Percentiles rank a stretch among this genome's conserved stretches.
Conservation (phyloP, 768 basidiomycete species). For the Boletus huronensis region DNA sequence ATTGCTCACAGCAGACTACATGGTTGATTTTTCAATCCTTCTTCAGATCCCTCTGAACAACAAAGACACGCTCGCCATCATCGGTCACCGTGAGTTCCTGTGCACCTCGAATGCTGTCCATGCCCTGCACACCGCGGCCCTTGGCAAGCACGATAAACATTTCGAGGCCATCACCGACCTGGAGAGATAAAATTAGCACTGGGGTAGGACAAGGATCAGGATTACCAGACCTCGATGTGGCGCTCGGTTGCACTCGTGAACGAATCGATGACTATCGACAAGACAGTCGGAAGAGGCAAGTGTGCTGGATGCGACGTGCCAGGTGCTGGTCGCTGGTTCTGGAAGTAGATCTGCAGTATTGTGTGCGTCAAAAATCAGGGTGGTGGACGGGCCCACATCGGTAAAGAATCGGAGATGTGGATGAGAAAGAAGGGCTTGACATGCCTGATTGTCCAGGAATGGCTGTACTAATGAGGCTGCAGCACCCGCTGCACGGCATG, state of each 20-base stretch:
- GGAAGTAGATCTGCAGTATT: conserved; percentile 83
- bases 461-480: conserved; percentile 95
- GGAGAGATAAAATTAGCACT: conserved; percentile 6
- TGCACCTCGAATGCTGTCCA: conserved; percentile 52
- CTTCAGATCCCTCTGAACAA: conserved; percentile 76
- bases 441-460: conserved; percentile 96
- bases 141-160: conserved; percentile 82
- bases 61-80: conserved; percentile 73
- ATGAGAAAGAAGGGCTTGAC: conserved; percentile 28
- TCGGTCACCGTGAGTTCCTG: conserved; percentile 60
- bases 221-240: conserved; percentile 82
- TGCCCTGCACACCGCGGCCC: conserved; percentile 56
- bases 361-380: conserved; percentile 19
- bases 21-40: conserved; percentile 52
- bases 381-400: conserved; percentile 42
- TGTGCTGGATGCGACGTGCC: conserved; percentile 75
- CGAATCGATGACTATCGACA: conserved; percentile 89
- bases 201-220: conserved; percentile 1
- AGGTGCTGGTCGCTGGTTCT: conserved; percentile 81
- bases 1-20: not conserved
- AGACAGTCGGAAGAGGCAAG: conserved; percentile 74
- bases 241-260: conserved; percentile 98
- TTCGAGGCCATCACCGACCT: conserved; percentile 96
- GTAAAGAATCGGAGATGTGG: conserved; percentile 42
- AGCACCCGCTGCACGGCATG: conserved; percentile 93